A percentile compares a stretch with the other conserved stretches of the same genome.
Conservation (phyloP, 352 stramenopile genomes). For the Plasmopara viticola region DNA sequence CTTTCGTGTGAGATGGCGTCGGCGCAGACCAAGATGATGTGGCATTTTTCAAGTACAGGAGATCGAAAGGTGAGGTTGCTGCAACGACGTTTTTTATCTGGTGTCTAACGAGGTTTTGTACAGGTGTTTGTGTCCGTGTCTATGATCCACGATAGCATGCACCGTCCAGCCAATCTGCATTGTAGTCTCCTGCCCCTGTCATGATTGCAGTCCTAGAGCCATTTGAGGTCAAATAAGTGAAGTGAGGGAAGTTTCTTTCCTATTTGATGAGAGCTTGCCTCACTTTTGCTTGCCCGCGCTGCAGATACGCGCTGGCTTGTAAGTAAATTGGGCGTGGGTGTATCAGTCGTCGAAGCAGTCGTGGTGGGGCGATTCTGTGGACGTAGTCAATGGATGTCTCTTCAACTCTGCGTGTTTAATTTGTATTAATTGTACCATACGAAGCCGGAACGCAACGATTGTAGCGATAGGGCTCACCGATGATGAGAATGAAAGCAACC, state of each 20-base stretch:
- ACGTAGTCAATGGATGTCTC: too few relatives aligned
- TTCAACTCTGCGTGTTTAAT: constrained; percentile 22
- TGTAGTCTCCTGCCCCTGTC: too few relatives aligned
- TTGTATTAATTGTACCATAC: constrained; percentile 43
- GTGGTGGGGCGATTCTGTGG: constrained; percentile 1
- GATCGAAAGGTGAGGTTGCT: constrained; percentile 52
- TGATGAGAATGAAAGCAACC: constrained; percentile 4
- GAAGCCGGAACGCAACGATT: constrained; percentile 15
- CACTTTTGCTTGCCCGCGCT: too few relatives aligned
- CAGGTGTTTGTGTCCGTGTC: too few relatives aligned
- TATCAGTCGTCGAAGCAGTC: neutral
- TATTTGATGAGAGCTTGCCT: too few relatives aligned
- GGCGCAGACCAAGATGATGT: constrained; percentile 82
- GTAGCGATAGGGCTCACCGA: constrained; percentile 11
- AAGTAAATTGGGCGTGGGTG: constrained; percentile 1
- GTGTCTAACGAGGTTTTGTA: neutral
- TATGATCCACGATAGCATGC: too few relatives aligned
- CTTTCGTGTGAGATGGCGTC: constrained; percentile 69
- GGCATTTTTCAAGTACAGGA: constrained; percentile 62
- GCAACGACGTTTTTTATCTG: neutral
- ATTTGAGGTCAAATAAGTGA: too few relatives aligned
- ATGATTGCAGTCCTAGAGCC: too few relatives aligned
- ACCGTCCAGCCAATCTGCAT: too few relatives aligned
- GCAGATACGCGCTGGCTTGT: neutral
- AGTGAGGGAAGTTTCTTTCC: too few relatives aligned